phyloP scores from a whole-genome alignment of 305 asterid genomes.

The Fraxinus angustifolia region DNA sequence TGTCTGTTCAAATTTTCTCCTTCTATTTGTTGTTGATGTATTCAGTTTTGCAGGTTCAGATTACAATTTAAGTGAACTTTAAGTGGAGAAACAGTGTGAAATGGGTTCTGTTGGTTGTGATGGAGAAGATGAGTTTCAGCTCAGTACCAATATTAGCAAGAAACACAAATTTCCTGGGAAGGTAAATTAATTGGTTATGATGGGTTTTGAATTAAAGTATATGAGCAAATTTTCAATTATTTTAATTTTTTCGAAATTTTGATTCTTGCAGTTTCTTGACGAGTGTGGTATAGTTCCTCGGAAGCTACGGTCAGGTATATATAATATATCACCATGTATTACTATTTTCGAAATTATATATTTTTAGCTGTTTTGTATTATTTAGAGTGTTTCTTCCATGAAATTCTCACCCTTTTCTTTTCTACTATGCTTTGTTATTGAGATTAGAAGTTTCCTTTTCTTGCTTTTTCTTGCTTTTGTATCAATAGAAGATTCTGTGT shows the following conservation, averaged over 20 bases:
- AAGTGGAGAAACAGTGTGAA: not conserved
- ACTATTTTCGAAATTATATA: not conserved
- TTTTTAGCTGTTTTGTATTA: not conserved
- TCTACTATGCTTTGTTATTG: slow-evolving; percentile 20
- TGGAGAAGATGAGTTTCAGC: slow-evolving; percentile 46
- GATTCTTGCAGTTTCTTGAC: slow-evolving; percentile 51
- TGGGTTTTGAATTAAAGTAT: not conserved
- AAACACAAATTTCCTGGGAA: slow-evolving; percentile 37
- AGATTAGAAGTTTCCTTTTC: slow-evolving; percentile 23
- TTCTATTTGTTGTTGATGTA: slow-evolving; percentile 5
- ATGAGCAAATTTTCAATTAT: not conserved
- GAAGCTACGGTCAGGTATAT: slow-evolving; percentile 70
- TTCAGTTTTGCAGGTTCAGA: slow-evolving; percentile 26
- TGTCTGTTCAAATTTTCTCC: slow-evolving; percentile 22
- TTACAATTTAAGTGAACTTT: not conserved
- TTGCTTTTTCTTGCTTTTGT: slow-evolving; percentile 16
- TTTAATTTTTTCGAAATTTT: not conserved
- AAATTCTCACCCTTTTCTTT: slow-evolving; percentile 26
- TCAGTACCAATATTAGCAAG: slow-evolving; percentile 27
- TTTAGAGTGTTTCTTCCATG: slow-evolving; percentile 12
- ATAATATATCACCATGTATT: not conserved
- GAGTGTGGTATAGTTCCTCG: slow-evolving; percentile 61
- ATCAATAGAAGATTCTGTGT: slow-evolving; percentile 24
- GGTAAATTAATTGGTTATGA: slow-evolving; percentile 32
- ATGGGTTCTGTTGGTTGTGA: slow-evolving; percentile 53